Percentiles rank a stretch among this genome's conserved stretches.
Evolutionary conservation across 495 filamentous ascomycete genomes (phyloP).

Genomic region (Aspergillus haitiensis): DNA sequence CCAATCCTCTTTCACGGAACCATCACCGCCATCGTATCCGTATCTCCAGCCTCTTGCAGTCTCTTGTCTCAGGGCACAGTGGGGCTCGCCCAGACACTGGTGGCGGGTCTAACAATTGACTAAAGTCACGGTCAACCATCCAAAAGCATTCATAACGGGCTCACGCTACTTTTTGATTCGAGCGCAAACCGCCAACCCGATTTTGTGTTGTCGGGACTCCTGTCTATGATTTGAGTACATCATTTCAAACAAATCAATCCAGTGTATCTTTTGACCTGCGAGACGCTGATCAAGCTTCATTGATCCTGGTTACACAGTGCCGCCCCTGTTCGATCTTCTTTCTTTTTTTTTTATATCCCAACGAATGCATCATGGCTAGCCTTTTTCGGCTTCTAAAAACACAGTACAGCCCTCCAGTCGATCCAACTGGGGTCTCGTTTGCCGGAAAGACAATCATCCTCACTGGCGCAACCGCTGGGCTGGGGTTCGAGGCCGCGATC

Average conservation of each 20-base stretch:
- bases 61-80: constrained; percentile 14
- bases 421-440: constrained; percentile 40
- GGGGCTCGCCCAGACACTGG: constrained; percentile 16
- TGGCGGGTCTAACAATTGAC: constrained; percentile 14
- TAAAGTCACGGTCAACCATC: constrained; percentile 12
- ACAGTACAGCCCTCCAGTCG: constrained; percentile 40
- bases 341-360: neutral
- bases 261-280: neutral
- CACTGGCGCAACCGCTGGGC: constrained; percentile 56
- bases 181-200: constrained; percentile 1
- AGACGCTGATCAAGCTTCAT: neutral
- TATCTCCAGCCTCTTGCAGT: constrained; percentile 8
- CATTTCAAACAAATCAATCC: neutral
- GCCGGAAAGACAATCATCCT: constrained; percentile 54
- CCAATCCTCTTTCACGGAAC: no score
- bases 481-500: constrained; percentile 51
- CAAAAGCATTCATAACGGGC: constrained; percentile 4
- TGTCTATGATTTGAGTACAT: neutral
- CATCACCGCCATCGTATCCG: no score
- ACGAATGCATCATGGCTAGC: constrained; percentile 33
- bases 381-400: constrained; percentile 41
- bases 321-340: neutral
- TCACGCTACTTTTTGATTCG: constrained; percentile 13
- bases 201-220: neutral
- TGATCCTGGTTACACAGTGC: neutral